A percentile compares a stretch with the other conserved stretches of the same genome.
Evolutionary conservation across 2,329 filamentous ascomycete genomes (phyloP).

Genomic region (Diaporthe vaccinii): DNA sequence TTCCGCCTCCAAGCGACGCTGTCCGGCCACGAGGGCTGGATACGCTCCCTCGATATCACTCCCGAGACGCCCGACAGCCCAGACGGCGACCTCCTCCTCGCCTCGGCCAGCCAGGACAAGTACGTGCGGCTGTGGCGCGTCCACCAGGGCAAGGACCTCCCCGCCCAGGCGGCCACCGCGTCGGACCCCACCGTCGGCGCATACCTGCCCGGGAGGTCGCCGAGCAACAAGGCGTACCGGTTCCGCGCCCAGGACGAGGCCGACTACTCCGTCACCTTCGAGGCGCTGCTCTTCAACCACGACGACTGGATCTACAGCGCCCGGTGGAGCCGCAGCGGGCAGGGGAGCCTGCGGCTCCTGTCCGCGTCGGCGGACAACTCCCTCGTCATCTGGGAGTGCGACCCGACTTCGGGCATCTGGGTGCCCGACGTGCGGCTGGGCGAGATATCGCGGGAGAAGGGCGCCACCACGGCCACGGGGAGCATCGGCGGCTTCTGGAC

Average conservation of each 20-base stretch:
- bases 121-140: conserved; percentile 96
- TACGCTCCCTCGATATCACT: conserved; percentile 86
- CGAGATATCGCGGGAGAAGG: conserved; percentile 94
- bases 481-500: conserved; percentile 98
- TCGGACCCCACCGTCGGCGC: conserved; percentile 70
- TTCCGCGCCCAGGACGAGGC: conserved; percentile 68
- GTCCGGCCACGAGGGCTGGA: conserved; percentile 93
- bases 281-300: conserved; percentile 92
- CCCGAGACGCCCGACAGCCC: conserved; percentile 66
- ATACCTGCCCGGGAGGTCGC: conserved; percentile 75
- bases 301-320: conserved; percentile 99
- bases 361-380: conserved; percentile 97
- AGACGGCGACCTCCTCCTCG: conserved; percentile 80
- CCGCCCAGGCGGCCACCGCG: conserved; percentile 66
- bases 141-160: conserved; percentile 76
- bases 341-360: conserved; percentile 73
- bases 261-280: conserved; percentile 89
- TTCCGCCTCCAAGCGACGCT: conserved; percentile 84
- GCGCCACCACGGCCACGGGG: conserved; percentile 94
- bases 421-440: conserved; percentile 87
- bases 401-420: conserved; percentile 89
- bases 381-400: conserved; percentile 91
- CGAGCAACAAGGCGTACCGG: conserved; percentile 90
- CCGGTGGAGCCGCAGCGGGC: conserved; percentile 71
- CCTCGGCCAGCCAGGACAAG: conserved; percentile 97